Base-by-base conservation (phyloP, 2,329 filamentous ascomycete species). In the Paradendryphiella salina region DNA sequence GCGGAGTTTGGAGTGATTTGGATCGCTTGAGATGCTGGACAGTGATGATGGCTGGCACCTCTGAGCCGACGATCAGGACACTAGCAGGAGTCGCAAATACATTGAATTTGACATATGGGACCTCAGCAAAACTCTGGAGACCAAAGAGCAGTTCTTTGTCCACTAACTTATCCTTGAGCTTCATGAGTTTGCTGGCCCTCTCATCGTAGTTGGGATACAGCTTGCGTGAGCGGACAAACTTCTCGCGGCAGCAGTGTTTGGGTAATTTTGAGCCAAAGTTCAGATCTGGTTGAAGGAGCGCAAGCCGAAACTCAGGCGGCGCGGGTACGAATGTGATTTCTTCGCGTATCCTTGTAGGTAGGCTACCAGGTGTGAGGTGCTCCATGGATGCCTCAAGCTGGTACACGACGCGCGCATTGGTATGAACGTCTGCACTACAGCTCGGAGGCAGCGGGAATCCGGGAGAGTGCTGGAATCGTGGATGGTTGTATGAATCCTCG, bases 11-110 rank as follows among this genome's bases (percentile, higher is more conserved):
- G 1, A 69, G 37, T 3, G 65, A 67, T n/a, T 59, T 48, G 3
- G 63, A 65, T 9, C 66, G 63, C 17, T 67, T 59, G 3, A 62
- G 46, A 29, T 69, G 66, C 8, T 63, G 50, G 11, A 70, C 23
- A 10, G 44, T 57, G 1, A 69, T 35, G 4, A 52, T 34, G n/a
- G 62, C 48, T 5, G 57, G 56, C 2, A 69, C 40, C 1, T 41
- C 42, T 3, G 40, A 21, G 4, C 64, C 64, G 5, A 62, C 42
- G 5, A 60, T 53, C 6, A 67, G 38, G 10, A 69, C 56, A 9
- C 56, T 52, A 5, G 63, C 54, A 20, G 61, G 59, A 14, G 53
- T 62, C 2, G 61, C 63, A n/a, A 57, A 48, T 4, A 67, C 33
- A 17, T 58, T 61, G 50, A 67, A 67, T 9, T 55, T 58, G 14